A percentile compares a stretch with the other conserved stretches of the same genome.
Evolutionary conservation across 2,329 filamentous ascomycete species (phyloP).

Genomic region (Sclerotinia subarctica): DNA sequence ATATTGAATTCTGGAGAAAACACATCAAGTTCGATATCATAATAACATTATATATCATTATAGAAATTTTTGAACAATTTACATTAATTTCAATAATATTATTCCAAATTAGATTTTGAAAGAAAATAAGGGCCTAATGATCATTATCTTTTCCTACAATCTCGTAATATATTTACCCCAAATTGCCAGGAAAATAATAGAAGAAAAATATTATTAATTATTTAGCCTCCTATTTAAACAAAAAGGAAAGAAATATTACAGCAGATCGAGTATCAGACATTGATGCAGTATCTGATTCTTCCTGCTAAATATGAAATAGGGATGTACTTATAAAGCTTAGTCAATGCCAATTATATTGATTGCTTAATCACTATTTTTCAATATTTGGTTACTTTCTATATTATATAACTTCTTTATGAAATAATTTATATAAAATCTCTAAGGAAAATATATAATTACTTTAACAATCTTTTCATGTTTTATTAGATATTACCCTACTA

Average conservation of each 20-base stretch:
- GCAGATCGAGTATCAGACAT: not conserved
- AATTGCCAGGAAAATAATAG: too few species aligned
- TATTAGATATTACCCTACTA: not conserved
- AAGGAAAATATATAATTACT: not conserved
- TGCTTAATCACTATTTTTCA: not conserved
- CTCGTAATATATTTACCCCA: not conserved
- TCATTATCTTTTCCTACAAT: not conserved
- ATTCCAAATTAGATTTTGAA: not conserved
- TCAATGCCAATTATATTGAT: not conserved
- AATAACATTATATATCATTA: not conserved
- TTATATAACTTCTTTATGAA: not conserved
- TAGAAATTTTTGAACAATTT: not conserved
- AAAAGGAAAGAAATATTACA: not conserved
- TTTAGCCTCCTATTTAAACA: not conserved
- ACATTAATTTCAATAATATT: not conserved
- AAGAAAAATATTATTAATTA: not conserved
- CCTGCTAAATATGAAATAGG: not conserved
- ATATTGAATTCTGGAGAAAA: not conserved
- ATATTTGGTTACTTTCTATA: not conserved
- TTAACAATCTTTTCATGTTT: not conserved
- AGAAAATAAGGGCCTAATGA: not conserved
- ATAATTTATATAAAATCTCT: not conserved
- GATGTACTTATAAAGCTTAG: not conserved
- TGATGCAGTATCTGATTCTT: not conserved
- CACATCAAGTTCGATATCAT: not conserved